Percentiles rank a stretch among this genome's conserved stretches.
These are phyloP conservation scores for Talaromyces trachyspermus DNA, from an alignment of 495 filamentous ascomycete species.

Conservation along the genomic window DNA sequence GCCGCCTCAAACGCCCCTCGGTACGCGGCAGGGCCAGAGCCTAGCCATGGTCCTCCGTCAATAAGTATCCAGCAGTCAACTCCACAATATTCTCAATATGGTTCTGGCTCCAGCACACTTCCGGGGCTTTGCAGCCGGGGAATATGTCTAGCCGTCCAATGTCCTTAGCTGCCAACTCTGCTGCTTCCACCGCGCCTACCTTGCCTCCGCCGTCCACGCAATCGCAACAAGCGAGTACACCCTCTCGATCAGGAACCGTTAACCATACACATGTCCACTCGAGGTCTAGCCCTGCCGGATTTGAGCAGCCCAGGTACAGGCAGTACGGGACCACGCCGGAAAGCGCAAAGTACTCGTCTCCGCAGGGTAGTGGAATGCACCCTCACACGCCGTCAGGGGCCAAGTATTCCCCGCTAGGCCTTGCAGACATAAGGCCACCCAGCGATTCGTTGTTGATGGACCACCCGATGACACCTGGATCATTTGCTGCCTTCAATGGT, in stretches of 20 bases:
- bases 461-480: slow-evolving; percentile 36
- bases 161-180: slow-evolving; percentile 62
- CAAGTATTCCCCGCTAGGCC: slow-evolving; percentile 75
- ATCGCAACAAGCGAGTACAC: slow-evolving; percentile 54
- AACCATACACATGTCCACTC: slow-evolving; percentile 68
- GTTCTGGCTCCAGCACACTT: slow-evolving; percentile 34
- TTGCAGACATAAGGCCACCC: slow-evolving; percentile 82
- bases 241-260: slow-evolving; percentile 57
- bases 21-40: slow-evolving; percentile 36
- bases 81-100: slow-evolving; percentile 51
- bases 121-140: slow-evolving; percentile 67
- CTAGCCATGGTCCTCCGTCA: slow-evolving; percentile 37
- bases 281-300: slow-evolving; percentile 74
- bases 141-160: slow-evolving; percentile 49
- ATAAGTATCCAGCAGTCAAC: slow-evolving; percentile 62
- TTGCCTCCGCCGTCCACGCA: slow-evolving; percentile 53
- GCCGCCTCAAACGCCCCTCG: slow-evolving; percentile 31
- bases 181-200: slow-evolving; percentile 61
- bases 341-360: slow-evolving; percentile 59
- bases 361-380: slow-evolving; percentile 56
- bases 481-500: slow-evolving; percentile 29
- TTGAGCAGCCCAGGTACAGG: slow-evolving; percentile 63
- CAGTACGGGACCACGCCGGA: slow-evolving; percentile 64
- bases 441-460: slow-evolving; percentile 71
- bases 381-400: slow-evolving; percentile 65